These are phyloP conservation scores for Mycosarcoma maydis DNA, from an alignment of 1,284 basidiomycete genomes.

Conservation along the genomic window DNA sequence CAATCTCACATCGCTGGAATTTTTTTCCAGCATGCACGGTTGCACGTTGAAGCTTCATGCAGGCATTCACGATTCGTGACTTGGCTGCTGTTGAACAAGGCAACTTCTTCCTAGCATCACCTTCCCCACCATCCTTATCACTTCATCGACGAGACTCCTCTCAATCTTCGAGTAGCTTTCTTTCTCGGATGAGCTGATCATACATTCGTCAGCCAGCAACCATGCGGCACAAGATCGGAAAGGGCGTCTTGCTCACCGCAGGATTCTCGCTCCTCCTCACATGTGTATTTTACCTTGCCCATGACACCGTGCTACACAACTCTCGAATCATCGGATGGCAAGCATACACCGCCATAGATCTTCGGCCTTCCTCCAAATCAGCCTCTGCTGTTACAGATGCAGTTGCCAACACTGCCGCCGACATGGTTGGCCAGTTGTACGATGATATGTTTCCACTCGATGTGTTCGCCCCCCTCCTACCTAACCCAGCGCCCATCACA, in stretches of 20 bases:
- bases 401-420: not conserved
- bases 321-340: conserved; percentile 47
- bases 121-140: not conserved
- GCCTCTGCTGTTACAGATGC: not conserved
- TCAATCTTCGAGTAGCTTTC: not conserved
- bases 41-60: not conserved
- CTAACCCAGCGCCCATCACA: conserved; percentile 69
- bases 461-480: conserved; percentile 52
- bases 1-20: not conserved
- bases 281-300: conserved; percentile 42
- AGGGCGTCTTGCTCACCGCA: conserved; percentile 29
- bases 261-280: conserved; percentile 42
- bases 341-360: conserved; percentile 32
- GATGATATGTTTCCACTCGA: conserved; percentile 53
- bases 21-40: not conserved
- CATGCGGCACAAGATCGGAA: conserved; percentile 33
- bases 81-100: too few species aligned
- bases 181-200: not conserved
- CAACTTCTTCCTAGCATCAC: too few species aligned
- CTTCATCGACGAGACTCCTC: not conserved
- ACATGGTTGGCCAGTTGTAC: conserved; percentile 5
- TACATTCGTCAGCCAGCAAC: not conserved
- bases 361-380: conserved; percentile 8
- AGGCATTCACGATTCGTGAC: too few species aligned
- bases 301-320: conserved; percentile 30